A percentile compares a stretch with the other conserved stretches of the same genome.
Conservation (phyloP, 768 basidiomycete genomes). For the Asterophora lycoperdoides region DNA sequence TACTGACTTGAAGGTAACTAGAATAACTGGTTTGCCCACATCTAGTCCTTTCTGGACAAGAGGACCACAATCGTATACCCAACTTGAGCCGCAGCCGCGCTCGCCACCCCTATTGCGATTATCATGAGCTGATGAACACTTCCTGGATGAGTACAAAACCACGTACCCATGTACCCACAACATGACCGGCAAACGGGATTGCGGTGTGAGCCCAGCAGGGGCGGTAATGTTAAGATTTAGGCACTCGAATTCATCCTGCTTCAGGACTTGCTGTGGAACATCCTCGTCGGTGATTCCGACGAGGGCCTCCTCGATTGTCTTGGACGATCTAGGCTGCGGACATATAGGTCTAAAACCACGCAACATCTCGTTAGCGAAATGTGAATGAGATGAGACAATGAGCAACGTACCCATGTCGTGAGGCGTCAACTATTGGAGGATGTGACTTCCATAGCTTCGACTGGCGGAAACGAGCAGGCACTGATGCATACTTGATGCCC, state of each 20-base stretch:
- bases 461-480: conserved; percentile 74
- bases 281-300: conserved; percentile 53
- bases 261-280: conserved; percentile 49
- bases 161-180: conserved; percentile 83
- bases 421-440: conserved; percentile 55
- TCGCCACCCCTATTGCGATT: conserved; percentile 54
- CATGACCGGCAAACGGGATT: conserved; percentile 70
- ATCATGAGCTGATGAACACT: conserved; percentile 7
- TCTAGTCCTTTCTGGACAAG: conserved; percentile 66
- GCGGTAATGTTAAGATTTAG: conserved; percentile 79
- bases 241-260: conserved; percentile 75
- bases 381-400: background rate
- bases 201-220: conserved; percentile 50
- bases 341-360: conserved; percentile 58
- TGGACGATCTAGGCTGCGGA: conserved; percentile 50
- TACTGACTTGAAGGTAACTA: conserved; percentile 74
- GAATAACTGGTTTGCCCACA: conserved; percentile 59
- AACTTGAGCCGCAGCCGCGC: conserved; percentile 68
- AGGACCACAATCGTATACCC: conserved; percentile 72
- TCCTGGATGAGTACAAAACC: background rate
- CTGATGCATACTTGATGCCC: conserved; percentile 72
- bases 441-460: conserved; percentile 59
- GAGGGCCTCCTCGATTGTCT: conserved; percentile 54
- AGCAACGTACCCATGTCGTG: conserved; percentile 56
- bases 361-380: background rate